Base-by-base conservation (phyloP, 768 basidiomycete genomes). In the Cubamyces lactineus region DNA sequence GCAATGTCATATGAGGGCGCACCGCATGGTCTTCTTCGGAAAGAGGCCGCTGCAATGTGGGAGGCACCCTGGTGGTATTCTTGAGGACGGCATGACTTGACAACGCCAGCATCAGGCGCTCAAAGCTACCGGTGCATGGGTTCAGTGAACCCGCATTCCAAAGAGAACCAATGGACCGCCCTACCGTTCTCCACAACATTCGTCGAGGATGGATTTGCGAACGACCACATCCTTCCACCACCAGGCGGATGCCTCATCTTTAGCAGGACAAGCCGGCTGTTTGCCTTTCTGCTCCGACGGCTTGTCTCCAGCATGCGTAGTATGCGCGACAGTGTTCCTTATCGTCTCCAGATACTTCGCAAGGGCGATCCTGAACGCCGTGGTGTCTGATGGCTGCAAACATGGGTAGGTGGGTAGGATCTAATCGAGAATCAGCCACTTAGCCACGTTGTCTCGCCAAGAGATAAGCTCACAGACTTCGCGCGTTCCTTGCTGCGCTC, bases 221-320 rank as follows among this genome's bases (percentile, higher is more conserved):
- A 84, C 82, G 4, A 84, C 74, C 2, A 84, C 77, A 53, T 84
- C 81, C 68, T 77, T 82, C 85, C 85, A 86, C 84, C 84, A 85
- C 79, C 75, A 79, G 2, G 73, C 73, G 15, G 53, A 12, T 8
- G 40, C 17, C 23, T 53, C 53, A 52, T 57, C 39, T 7, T 42
- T 42, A 13, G 50, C 61, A 4, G 19, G 30, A 26, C 30, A 23
- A n/a, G 61, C 55, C 11, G 59, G 63, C 51, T 48, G 51, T 47
- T 61, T 67, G 2, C 51, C 42, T 28, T 74, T 75, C 48, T 45
- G 54, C 23, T 45, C 59, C 13, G 66, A 23, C 42, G 38, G 24
- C n/a, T 59, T 57, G 43, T 47, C 53, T 39, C 49, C 65, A 26
- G 58, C 39, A 23, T 48, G 53, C 53, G 59, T 69, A 15, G 76